Evolutionary conservation across 345 rosid genomes (phyloP).

Genomic region (Eucalyptus decipiens): DNA sequence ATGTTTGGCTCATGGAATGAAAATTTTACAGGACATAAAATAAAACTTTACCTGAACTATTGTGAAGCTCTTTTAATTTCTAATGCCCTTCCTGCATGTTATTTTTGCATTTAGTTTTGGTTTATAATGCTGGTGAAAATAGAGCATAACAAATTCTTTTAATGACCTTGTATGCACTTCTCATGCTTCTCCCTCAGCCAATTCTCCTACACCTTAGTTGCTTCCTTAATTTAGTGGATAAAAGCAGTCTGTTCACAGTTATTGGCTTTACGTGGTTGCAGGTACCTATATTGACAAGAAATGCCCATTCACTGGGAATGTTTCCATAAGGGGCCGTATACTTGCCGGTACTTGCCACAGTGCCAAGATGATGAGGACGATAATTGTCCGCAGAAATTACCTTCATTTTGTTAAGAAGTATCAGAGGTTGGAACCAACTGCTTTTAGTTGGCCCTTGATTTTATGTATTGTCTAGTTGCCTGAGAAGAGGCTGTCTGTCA

Average conservation of each 20-base stretch:
- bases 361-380: neutral
- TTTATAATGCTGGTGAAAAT: neutral
- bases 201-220: neutral
- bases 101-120: neutral
- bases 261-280: neutral
- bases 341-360: neutral
- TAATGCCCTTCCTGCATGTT: neutral
- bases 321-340: neutral
- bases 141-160: neutral
- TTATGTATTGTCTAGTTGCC: neutral
- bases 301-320: neutral
- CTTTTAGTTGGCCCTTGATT: neutral
- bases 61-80: neutral
- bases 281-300: constrained; percentile 5
- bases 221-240: neutral
- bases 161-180: neutral
- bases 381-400: neutral
- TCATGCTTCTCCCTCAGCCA: neutral
- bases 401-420: neutral
- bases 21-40: neutral
- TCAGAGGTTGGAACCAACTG: neutral
- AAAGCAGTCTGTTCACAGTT: neutral
- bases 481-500: neutral
- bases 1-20: neutral
- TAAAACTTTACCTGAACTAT: neutral